Evolutionary conservation across 306 rosid genomes (phyloP).

Genomic region (Alnus glutinosa): DNA sequence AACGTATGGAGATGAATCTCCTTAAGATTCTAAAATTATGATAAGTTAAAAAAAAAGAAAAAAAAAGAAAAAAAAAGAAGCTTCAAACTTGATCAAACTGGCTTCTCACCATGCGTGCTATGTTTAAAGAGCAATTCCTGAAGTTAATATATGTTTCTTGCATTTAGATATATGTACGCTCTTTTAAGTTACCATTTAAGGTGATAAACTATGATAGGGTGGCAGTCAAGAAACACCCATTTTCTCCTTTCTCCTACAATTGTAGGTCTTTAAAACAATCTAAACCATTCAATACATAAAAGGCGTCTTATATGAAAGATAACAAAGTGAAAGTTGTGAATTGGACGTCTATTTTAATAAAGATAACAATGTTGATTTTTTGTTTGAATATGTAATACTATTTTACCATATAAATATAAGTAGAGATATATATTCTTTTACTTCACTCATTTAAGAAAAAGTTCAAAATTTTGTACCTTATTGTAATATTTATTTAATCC

Average conservation of each 20-base stretch:
- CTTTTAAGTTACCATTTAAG: not conserved
- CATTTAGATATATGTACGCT: not conserved
- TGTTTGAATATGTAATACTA: not conserved
- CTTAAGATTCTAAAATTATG: not conserved
- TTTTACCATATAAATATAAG: not conserved
- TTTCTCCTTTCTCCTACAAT: not conserved
- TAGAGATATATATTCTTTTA: not conserved
- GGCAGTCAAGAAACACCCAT: not conserved
- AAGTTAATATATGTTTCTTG: not conserved
- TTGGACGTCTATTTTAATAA: not conserved
- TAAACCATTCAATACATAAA: not conserved
- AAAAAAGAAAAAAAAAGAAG: not conserved
- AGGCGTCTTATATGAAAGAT: not conserved
- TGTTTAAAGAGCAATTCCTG: no score
- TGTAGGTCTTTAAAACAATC: not conserved
- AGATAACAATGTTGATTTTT: not conserved
- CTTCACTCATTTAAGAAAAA: not conserved
- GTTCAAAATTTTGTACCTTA: not conserved
- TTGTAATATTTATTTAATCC: not conserved
- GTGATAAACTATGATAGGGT: not conserved
- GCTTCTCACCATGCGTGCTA: not conserved
- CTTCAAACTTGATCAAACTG: not conserved
- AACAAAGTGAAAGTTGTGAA: not conserved
- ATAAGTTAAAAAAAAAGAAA: not conserved
- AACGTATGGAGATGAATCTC: slow-evolving; percentile 13